Base-by-base conservation (phyloP, 768 basidiomycete genomes). In the Collybia sordida region DNA sequence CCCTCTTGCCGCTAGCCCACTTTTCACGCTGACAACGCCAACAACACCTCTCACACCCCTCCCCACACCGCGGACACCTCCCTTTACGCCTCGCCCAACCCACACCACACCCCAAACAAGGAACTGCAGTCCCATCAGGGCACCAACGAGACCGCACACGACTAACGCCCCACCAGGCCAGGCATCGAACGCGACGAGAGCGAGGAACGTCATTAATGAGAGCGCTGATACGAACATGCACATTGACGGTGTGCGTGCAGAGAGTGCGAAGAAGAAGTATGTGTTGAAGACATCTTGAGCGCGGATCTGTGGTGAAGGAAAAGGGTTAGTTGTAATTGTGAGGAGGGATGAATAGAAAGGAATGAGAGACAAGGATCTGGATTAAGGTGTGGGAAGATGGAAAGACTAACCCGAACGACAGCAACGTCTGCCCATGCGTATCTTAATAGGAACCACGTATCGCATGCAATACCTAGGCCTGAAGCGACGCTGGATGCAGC, bases 221-320 rank as follows among this genome's bases (percentile, higher is more conserved):
- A 78, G 40, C 0, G 80, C 72, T 9, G 85, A 79, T 24, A 72
- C 50, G 47, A 85, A 73, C 71, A 83, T 79, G 61, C 82, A 82
- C 6, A 88, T 53, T 0, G 80, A 75, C 0, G 87, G 88, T 11
- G 86, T 68, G 18, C 86, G 78, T 6, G 86, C 73, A 1, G 83
- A 80, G 14, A 90, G 72, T 21, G 82, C 72, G 64, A 90, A 90
- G 70, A 87, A 88, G 49, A 86, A 71, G 63, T 85, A 85, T 8
- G 75, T 73, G 22, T 69, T 72, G 55, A 81, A 85, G 24, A 88
- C 53, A 57, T 87, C 87, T 8, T 59, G 64, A 0, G 87, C 76
- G 19, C 77, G 73, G 4, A 36, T 53, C 78, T 84, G 63, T 22
- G 9, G 19, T 7, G 25, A 27, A 27, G 25, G 9, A 27, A 6